Conservation (phyloP, 2,329 filamentous ascomycete species). For the Pseudogymnoascus sp. region DNA sequence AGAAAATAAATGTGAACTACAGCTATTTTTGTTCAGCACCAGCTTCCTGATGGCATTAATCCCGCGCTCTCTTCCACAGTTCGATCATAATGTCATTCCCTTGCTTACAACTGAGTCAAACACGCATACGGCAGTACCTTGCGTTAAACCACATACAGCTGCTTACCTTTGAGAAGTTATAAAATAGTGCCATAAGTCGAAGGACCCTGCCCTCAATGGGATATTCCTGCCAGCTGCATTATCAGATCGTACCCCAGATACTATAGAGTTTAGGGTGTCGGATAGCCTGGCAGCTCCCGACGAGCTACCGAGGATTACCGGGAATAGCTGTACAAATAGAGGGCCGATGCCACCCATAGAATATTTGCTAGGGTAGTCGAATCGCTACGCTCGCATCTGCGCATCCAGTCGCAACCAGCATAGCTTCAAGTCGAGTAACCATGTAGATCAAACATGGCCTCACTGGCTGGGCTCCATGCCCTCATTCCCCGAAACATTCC, state of each 20-base stretch:
- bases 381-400: neutral
- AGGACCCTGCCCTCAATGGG: neutral
- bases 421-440: neutral
- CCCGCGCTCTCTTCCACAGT: neutral
- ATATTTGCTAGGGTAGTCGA: neutral
- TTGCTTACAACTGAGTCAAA: neutral
- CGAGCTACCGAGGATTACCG: neutral
- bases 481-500: neutral
- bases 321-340: neutral
- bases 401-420: neutral
- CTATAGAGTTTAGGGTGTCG: neutral
- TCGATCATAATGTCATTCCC: neutral
- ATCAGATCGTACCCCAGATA: neutral
- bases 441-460: neutral
- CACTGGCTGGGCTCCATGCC: neutral
- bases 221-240: neutral
- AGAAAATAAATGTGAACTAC: neutral
- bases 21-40: neutral
- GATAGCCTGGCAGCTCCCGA: neutral
- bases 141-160: neutral
- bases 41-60: neutral
- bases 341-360: neutral
- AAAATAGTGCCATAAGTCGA: neutral
- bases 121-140: neutral
- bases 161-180: neutral